A percentile compares a stretch with the other conserved stretches of the same genome.
These are phyloP conservation scores for Kazachstania kunashirensis DNA, from an alignment of 805 yeast species.

Conservation along the genomic window DNA sequence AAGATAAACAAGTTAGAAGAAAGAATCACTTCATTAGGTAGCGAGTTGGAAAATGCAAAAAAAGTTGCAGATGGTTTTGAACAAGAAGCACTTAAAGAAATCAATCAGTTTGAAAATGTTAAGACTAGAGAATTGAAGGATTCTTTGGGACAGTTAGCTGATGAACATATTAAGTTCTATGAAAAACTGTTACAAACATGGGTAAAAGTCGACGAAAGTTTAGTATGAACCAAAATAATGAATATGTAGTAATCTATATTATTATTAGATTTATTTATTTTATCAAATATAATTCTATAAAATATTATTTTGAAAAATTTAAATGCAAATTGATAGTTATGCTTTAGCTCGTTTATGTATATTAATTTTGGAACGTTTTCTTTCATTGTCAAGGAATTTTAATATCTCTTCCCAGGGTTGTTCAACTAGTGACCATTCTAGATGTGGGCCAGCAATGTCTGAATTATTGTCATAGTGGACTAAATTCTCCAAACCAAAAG, in stretches of 20 bases:
- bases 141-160: constrained; percentile 63
- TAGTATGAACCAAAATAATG: constrained; percentile 7
- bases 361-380: background rate
- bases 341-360: background rate
- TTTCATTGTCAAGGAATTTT: constrained; percentile 4
- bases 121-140: constrained; percentile 69
- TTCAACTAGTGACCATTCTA: constrained; percentile 25
- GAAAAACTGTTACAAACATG: constrained; percentile 59
- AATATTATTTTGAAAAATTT: background rate
- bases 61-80: constrained; percentile 44
- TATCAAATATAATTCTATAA: background rate
- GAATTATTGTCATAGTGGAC: constrained; percentile 9
- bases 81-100: constrained; percentile 46
- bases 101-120: constrained; percentile 63
- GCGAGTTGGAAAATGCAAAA: constrained; percentile 43
- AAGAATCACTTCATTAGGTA: constrained; percentile 39
- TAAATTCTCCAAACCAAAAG: constrained; percentile 14
- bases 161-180: constrained; percentile 67
- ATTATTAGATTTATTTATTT: background rate
- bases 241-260: background rate
- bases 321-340: background rate
- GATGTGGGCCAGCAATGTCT: constrained; percentile 10
- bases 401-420: constrained; percentile 10
- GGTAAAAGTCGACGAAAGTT: constrained; percentile 43
- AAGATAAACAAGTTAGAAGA: constrained; percentile 41